These are phyloP conservation scores for Teunomyces panamensis DNA, from an alignment of 805 yeast species.

Conservation along the genomic window DNA sequence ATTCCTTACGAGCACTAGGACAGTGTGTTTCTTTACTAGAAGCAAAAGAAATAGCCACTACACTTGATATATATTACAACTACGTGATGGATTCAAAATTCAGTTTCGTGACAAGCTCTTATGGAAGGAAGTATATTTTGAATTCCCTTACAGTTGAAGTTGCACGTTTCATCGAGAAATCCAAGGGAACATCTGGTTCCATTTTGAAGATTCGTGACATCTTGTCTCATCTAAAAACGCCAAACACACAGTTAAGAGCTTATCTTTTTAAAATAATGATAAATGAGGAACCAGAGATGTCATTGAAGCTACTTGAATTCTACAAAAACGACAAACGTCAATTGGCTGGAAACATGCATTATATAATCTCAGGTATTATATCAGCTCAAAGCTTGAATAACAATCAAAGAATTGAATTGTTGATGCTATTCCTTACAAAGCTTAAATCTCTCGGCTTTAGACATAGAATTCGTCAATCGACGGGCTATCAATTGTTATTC, in stretches of 20 bases:
- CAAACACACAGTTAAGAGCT: slow-evolving; percentile 12
- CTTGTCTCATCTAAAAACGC: slow-evolving; percentile 13
- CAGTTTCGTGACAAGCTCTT: slow-evolving; percentile 7
- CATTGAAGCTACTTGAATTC: slow-evolving; percentile 22
- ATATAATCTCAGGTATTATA: slow-evolving; percentile 27
- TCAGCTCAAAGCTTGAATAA: slow-evolving; percentile 13
- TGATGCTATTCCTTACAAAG: slow-evolving; percentile 16
- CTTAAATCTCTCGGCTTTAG: slow-evolving; percentile 18
- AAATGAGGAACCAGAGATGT: slow-evolving; percentile 22
- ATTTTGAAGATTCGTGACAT: slow-evolving; percentile 19
- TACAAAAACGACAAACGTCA: slow-evolving; percentile 18
- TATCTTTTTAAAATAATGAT: slow-evolving; percentile 24
- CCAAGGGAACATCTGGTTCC: slow-evolving; percentile 9
- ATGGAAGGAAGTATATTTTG: slow-evolving; percentile 18
- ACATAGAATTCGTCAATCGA: slow-evolving; percentile 12
- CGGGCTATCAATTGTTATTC: slow-evolving; percentile 14
- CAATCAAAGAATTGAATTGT: slow-evolving; percentile 16
- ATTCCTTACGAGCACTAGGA: slow-evolving; percentile 24
- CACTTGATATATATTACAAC: slow-evolving; percentile 14
- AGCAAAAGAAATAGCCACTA: slow-evolving; percentile 12
- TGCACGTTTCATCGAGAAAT: slow-evolving; percentile 17
- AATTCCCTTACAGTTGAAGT: slow-evolving; percentile 16
- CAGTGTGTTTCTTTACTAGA: slow-evolving; percentile 26
- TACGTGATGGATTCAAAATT: slow-evolving; percentile 8
- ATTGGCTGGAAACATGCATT: slow-evolving; percentile 17